Conservation (phyloP, 1,139 yeast genomes). For the Lodderomyces parapsilosis region DNA sequence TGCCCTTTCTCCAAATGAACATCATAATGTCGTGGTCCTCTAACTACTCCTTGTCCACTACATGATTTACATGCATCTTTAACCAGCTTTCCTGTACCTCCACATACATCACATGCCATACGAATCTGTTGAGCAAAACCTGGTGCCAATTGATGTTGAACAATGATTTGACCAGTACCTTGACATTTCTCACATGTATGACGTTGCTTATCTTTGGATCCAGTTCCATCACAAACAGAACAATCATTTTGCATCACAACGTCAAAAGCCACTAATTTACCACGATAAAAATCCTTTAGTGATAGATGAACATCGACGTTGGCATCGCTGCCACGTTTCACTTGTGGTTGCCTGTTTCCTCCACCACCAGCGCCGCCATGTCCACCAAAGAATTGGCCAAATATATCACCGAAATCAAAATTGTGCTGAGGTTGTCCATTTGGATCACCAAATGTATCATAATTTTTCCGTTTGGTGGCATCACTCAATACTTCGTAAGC, state of each 20-base stretch:
- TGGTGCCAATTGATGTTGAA: conserved; percentile 78
- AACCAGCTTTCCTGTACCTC: conserved; percentile 72
- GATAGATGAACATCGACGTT: conserved; percentile 56
- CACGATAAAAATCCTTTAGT: conserved; percentile 67
- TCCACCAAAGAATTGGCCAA: conserved; percentile 70
- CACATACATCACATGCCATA: conserved; percentile 74
- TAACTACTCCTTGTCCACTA: conserved; percentile 64
- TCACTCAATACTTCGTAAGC: conserved; percentile 90
- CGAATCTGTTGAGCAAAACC: conserved; percentile 88
- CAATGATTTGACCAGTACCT: conserved; percentile 72
- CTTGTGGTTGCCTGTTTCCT: conserved; percentile 30
- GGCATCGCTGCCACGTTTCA: conserved; percentile 65
- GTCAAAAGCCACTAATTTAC: conserved; percentile 59
- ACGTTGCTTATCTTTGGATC: conserved; percentile 73
- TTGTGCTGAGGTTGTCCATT: conserved; percentile 47
- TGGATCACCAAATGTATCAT: conserved; percentile 83
- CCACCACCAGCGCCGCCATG: conserved; percentile 29
- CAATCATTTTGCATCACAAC: conserved; percentile 75
- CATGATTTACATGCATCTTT: conserved; percentile 66
- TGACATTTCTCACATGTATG: conserved; percentile 65
- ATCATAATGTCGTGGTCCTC: conserved; percentile 56
- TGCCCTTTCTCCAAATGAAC: conserved; percentile 72
- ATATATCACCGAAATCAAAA: conserved; percentile 58
- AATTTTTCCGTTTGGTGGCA: conserved; percentile 65
- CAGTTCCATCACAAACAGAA: conserved; percentile 76